Conservation (phyloP, 805 yeast species). For the Metschnikowia baotianmanensis region DNA sequence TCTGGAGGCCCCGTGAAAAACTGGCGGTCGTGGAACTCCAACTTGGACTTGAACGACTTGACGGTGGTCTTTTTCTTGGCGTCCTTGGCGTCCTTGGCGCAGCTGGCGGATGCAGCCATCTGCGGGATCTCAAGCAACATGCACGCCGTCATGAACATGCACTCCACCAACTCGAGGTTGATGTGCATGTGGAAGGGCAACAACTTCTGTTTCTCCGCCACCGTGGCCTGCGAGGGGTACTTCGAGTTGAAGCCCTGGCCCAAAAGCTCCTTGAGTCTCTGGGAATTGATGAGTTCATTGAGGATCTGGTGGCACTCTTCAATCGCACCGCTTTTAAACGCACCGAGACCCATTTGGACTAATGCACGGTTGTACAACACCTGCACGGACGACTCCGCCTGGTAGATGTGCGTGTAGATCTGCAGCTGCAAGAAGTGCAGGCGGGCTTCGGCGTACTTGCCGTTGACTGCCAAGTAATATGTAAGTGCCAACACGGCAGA, state of each 20-base stretch:
- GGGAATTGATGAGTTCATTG: slow-evolving; percentile 83
- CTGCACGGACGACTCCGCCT: slow-evolving; percentile 83
- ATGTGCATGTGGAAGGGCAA: slow-evolving; percentile 98
- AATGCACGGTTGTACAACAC: slow-evolving; percentile 92
- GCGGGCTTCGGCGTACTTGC: slow-evolving; percentile 79
- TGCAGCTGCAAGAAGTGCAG: slow-evolving; percentile 86
- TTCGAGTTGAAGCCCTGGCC: slow-evolving; percentile 85
- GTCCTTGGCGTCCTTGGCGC: slow-evolving; percentile 57
- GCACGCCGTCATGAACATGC: slow-evolving; percentile 88
- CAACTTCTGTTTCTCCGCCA: slow-evolving; percentile 72
- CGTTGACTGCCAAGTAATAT: slow-evolving; percentile 88
- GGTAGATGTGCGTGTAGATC: slow-evolving; percentile 76
- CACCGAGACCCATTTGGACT: slow-evolving; percentile 93
- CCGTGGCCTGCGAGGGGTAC: slow-evolving; percentile 53
- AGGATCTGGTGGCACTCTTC: slow-evolving; percentile 83
- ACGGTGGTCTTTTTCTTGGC: slow-evolving; percentile 53
- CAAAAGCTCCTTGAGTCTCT: slow-evolving; percentile 83
- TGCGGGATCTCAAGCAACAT: slow-evolving; percentile 89
- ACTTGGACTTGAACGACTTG: slow-evolving; percentile 85
- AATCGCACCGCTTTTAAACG: slow-evolving; percentile 86
- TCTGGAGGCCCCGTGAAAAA: slow-evolving; percentile 98
- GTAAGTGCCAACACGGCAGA: slow-evolving; percentile 82
- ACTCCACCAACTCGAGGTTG: slow-evolving; percentile 90
- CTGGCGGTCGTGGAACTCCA: slow-evolving; percentile 92
- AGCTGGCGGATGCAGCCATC: slow-evolving; percentile 61